A percentile compares a stretch with the other conserved stretches of the same genome.
These are phyloP conservation scores for Eutrema salsugineum DNA, from an alignment of 441 rosid genomes.

Conservation along the genomic window DNA sequence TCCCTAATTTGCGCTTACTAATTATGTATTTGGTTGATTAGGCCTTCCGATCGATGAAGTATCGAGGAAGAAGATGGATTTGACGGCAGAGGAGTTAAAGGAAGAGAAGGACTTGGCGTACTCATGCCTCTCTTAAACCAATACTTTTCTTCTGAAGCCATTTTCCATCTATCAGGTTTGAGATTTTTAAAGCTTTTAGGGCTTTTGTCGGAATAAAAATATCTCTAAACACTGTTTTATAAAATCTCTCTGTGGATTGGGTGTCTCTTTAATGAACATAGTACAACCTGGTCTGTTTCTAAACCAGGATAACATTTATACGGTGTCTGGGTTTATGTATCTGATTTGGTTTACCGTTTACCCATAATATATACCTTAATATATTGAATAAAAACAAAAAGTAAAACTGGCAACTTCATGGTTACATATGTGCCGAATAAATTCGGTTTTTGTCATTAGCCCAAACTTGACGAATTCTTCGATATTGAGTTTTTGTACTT, in stretches of 20 bases:
- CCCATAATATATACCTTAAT: not conserved
- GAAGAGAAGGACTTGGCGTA: conserved; percentile 94
- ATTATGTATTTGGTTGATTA: conserved; percentile 26
- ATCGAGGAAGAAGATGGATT: conserved; percentile 92
- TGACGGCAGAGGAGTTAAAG: conserved; percentile 65
- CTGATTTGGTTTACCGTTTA: not conserved
- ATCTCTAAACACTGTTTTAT: conserved; percentile 15
- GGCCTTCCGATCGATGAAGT: conserved; percentile 71
- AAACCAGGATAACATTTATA: conserved; percentile 1
- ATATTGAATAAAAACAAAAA: not conserved
- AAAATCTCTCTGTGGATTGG: not conserved
- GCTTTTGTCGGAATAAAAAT: conserved; percentile 24
- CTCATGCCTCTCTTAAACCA: conserved; percentile 71
- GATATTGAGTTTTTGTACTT: not conserved
- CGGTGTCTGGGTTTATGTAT: not conserved
- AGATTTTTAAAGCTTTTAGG: conserved; percentile 19
- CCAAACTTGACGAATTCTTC: not conserved
- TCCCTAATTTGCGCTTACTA: not conserved
- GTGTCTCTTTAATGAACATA: not conserved
- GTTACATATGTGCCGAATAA: not conserved
- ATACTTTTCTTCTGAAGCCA: not conserved
- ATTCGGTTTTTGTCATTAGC: not conserved
- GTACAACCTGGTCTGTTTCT: conserved; percentile 21
- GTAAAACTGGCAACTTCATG: not conserved
- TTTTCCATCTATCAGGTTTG: not conserved